These are phyloP conservation scores for Coemansia sp. DNA, from an alignment of 192 early-diverging fungal species.

Conservation along the genomic window DNA sequence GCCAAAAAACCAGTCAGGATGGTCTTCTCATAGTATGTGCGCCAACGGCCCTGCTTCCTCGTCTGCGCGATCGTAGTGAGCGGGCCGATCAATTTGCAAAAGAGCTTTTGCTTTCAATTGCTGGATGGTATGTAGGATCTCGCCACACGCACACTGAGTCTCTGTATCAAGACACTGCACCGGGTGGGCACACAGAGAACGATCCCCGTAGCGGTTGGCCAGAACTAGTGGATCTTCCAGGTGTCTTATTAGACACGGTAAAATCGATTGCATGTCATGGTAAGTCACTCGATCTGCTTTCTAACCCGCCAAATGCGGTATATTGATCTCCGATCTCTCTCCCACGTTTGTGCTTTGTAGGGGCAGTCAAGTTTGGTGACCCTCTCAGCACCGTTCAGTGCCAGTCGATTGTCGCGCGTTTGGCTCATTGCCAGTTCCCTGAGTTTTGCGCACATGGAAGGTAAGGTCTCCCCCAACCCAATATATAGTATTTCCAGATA, in stretches of 20 bases:
- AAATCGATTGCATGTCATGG: slow-evolving; percentile 40
- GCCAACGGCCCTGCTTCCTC: slow-evolving; percentile 35
- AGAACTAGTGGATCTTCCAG: slow-evolving; percentile 22
- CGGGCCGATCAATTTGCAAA: slow-evolving; percentile 17
- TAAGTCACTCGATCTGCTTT: not conserved
- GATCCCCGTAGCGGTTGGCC: slow-evolving; percentile 23
- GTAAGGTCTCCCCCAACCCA: slow-evolving; percentile 6
- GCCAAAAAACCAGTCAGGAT: not conserved
- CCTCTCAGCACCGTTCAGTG: slow-evolving; percentile 18
- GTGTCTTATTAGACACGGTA: slow-evolving; percentile 27
- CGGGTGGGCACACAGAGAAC: not conserved
- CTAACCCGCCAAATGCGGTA: not conserved
- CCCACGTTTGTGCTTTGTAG: slow-evolving; percentile 4
- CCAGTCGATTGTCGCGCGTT: slow-evolving; percentile 17
- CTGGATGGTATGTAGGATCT: slow-evolving; percentile 11
- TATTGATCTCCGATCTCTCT: slow-evolving; percentile 1
- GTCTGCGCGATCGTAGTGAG: slow-evolving; percentile 9
- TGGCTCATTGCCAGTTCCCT: slow-evolving; percentile 37
- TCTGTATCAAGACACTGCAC: not conserved
- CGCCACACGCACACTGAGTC: not conserved
- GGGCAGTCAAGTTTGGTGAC: slow-evolving; percentile 49
- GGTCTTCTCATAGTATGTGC: slow-evolving; percentile 15
- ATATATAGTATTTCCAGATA: not conserved
- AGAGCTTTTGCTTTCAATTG: slow-evolving; percentile 21
- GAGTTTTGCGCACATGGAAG: slow-evolving; percentile 51